These are phyloP conservation scores for Blastocystis sp. DNA, from an alignment of 352 stramenopile species.

Conservation along the genomic window DNA sequence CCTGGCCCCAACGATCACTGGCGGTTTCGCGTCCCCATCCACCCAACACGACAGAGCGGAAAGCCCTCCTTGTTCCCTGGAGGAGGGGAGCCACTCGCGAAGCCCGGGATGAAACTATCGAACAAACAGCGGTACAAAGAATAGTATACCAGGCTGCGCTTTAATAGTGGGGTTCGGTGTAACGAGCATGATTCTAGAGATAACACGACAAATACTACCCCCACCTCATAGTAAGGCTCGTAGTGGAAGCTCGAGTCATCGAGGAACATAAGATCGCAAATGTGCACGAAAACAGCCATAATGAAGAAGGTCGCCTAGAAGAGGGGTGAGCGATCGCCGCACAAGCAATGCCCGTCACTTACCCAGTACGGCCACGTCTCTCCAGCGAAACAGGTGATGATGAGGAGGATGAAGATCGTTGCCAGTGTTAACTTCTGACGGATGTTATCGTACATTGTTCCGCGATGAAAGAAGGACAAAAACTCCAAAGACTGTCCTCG, in stretches of 20 bases:
- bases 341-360: not conserved
- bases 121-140: constrained; percentile 16
- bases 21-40: too few species aligned
- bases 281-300: constrained; percentile 64
- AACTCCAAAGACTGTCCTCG: not conserved
- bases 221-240: constrained; percentile 67
- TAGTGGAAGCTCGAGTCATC: constrained; percentile 68
- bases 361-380: constrained; percentile 60
- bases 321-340: not conserved
- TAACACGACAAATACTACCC: not conserved
- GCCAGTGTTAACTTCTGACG: constrained; percentile 66
- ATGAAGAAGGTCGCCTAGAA: constrained; percentile 63
- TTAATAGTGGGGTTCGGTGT: constrained; percentile 62
- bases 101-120: not conserved
- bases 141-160: constrained; percentile 53
- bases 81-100: too few species aligned
- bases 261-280: constrained; percentile 69
- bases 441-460: constrained; percentile 60
- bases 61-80: too few species aligned
- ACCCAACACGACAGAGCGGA: too few species aligned
- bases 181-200: constrained; percentile 54
- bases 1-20: not conserved
- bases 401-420: constrained; percentile 38
- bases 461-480: not conserved
- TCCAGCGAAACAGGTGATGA: constrained; percentile 65